phyloP scores from a whole-genome alignment of 148 eudicot genomes.

The Simmondsia chinensis region DNA sequence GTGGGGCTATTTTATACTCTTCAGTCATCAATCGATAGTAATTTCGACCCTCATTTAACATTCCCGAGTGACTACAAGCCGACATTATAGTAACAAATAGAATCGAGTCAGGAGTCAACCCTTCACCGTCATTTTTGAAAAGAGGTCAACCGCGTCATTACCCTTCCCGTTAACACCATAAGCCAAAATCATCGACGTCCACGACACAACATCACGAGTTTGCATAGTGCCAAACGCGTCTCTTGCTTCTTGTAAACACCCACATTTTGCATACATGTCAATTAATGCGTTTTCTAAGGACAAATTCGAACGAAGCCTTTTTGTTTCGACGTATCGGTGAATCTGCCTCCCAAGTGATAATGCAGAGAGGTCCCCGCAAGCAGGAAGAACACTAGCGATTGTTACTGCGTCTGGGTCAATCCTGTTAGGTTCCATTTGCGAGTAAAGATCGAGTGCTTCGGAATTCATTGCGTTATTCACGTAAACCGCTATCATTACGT shows the following conservation, averaged over 20 bases:
- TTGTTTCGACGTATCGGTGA: conserved; percentile 39
- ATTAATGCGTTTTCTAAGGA: conserved; percentile 67
- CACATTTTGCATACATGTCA: conserved; percentile 88
- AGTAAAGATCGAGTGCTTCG: conserved; percentile 58
- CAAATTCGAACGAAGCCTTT: conserved; percentile 46
- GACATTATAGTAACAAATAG: conserved; percentile 30
- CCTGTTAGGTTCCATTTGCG: conserved; percentile 42
- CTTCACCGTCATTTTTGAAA: conserved; percentile 52
- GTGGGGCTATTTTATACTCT: conserved; percentile 24
- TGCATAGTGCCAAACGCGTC: conserved; percentile 52
- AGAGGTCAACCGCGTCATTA: conserved; percentile 34
- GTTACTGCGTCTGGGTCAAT: conserved; percentile 61
- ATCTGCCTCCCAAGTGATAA: conserved; percentile 50
- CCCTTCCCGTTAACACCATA: conserved; percentile 72
- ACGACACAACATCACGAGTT: conserved; percentile 56
- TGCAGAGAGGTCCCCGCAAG: conserved; percentile 83
- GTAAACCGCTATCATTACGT: conserved; percentile 79
- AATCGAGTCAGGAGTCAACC: conserved; percentile 31
- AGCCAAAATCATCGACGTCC: conserved; percentile 82
- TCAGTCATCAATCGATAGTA: no score
- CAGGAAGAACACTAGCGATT: conserved; percentile 70
- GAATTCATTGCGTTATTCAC: conserved; percentile 60
- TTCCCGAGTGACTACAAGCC: conserved; percentile 53
- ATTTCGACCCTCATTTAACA: conserved; percentile 29
- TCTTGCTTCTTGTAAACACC: conserved; percentile 60